These are phyloP conservation scores for Pneumocystis wakefieldiae DNA, from an alignment of 1,139 yeast species.

Conservation along the genomic window DNA sequence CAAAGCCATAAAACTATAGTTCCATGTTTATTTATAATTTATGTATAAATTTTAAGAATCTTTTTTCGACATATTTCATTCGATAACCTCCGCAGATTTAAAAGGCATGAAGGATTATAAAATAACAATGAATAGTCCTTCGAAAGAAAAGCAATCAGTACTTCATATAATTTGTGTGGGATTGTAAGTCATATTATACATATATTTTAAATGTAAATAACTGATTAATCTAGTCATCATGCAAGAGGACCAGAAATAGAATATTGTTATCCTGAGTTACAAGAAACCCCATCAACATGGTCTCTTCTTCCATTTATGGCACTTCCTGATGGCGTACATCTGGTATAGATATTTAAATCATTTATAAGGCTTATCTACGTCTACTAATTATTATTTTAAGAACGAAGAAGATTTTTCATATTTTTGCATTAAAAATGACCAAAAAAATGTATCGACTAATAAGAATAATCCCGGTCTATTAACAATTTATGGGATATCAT, in stretches of 20 bases:
- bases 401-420: constrained; percentile 88
- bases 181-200: not conserved
- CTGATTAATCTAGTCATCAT: constrained; percentile 38
- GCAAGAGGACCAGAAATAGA: constrained; percentile 90
- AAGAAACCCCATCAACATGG: constrained; percentile 54
- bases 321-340: constrained; percentile 88
- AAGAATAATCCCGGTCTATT: constrained; percentile 27
- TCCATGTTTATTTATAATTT: not conserved
- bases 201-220: not conserved
- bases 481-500: constrained; percentile 84
- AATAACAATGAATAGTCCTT: not conserved
- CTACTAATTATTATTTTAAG: not conserved
- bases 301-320: constrained; percentile 90
- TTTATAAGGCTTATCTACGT: not conserved
- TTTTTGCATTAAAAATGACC: constrained; percentile 41
- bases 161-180: not conserved
- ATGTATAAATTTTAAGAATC: not conserved
- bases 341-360: constrained; percentile 17
- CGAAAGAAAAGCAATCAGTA: not conserved
- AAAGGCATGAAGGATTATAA: not conserved
- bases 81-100: not conserved
- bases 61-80: not conserved
- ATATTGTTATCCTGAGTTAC: constrained; percentile 39
- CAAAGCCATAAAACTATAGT: not conserved
- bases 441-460: not conserved